A percentile compares a stretch with the other conserved stretches of the same genome.
Conservation (phyloP, 148 eudicot species). For the Amaranthus hypochondriacus region DNA sequence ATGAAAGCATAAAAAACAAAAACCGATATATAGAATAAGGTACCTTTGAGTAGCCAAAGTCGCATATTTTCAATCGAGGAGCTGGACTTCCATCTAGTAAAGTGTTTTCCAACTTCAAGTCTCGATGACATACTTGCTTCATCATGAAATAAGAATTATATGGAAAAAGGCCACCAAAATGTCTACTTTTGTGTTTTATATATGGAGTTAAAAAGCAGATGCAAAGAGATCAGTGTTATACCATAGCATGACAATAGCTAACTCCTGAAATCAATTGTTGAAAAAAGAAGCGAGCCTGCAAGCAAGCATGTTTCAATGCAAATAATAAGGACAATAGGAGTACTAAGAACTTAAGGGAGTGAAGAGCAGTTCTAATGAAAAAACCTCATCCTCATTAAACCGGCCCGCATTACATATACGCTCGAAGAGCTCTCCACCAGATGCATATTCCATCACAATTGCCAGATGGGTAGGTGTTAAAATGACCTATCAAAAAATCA, state of each 20-base stretch:
- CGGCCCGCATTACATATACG: slow-evolving; percentile 45
- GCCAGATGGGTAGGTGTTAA: slow-evolving; percentile 52
- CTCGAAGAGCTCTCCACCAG: slow-evolving; percentile 53
- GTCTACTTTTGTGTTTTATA: not conserved
- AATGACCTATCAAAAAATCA: slow-evolving; percentile 28
- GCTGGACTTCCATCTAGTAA: slow-evolving; percentile 54
- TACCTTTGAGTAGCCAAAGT: slow-evolving; percentile 53
- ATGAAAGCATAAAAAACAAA: not conserved
- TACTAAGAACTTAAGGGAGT: not conserved
- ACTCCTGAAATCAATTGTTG: slow-evolving; percentile 52
- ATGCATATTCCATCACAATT: slow-evolving; percentile 55
- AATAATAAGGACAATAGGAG: not conserved
- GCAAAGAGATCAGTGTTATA: slow-evolving; percentile 8
- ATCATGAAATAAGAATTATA: slow-evolving; percentile 5
- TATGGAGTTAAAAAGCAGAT: not conserved
- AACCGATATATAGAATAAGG: not conserved
- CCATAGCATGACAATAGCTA: slow-evolving; percentile 50
- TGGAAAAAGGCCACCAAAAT: not conserved
- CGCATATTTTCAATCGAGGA: slow-evolving; percentile 48
- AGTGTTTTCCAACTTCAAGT: slow-evolving; percentile 45
- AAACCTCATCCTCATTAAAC: slow-evolving; percentile 49
- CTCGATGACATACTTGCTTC: slow-evolving; percentile 54
- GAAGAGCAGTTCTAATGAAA: not conserved
- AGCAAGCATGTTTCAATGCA: slow-evolving; percentile 7
- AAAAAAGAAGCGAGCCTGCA: slow-evolving; percentile 49